These are phyloP conservation scores for Eremomyces bilateralis DNA, from an alignment of 495 filamentous ascomycete genomes.

Conservation along the genomic window DNA sequence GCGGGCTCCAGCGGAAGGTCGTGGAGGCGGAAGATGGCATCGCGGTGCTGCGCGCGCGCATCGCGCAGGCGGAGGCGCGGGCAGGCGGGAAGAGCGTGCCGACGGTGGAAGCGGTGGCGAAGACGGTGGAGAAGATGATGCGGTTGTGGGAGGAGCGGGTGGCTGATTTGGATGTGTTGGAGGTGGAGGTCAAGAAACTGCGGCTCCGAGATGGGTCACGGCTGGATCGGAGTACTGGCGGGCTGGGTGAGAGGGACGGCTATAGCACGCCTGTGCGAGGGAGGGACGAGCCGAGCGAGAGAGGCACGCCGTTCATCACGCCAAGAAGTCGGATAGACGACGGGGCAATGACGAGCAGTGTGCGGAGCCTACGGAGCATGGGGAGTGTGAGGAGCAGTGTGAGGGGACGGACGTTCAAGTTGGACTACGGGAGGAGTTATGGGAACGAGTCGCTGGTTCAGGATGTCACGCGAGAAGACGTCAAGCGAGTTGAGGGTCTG, in stretches of 20 bases:
- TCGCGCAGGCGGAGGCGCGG: constrained; percentile 33
- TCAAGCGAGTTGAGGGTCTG: too few relatives aligned
- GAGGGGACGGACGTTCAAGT: too few relatives aligned
- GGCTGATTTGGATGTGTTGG: constrained; percentile 72
- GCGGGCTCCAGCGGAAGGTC: constrained; percentile 45
- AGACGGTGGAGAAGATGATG: constrained; percentile 83
- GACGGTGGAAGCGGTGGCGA: constrained; percentile 76
- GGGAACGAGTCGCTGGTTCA: too few relatives aligned
- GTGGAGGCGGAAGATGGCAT: constrained; percentile 60
- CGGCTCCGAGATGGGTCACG: constrained; percentile 24
- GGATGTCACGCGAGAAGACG: too few relatives aligned
- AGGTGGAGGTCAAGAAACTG: constrained; percentile 58
- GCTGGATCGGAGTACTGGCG: constrained; percentile 17
- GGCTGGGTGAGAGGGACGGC: not conserved
- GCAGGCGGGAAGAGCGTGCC: constrained; percentile 29
- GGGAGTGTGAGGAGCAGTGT: too few relatives aligned
- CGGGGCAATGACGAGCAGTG: too few relatives aligned
- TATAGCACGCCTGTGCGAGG: constrained; percentile 3
- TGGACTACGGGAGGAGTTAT: too few relatives aligned
- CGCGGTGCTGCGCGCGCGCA: constrained; percentile 58
- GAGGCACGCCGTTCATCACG: constrained; percentile 28
- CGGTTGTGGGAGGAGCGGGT: constrained; percentile 72
- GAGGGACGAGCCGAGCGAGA: constrained; percentile 17
- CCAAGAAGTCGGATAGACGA: too few relatives aligned
- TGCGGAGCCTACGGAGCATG: too few relatives aligned